A percentile compares a stretch with the other conserved stretches of the same genome.
phyloP scores from a whole-genome alignment of 2,329 filamentous ascomycete genomes.

The Penicillium sp. region DNA sequence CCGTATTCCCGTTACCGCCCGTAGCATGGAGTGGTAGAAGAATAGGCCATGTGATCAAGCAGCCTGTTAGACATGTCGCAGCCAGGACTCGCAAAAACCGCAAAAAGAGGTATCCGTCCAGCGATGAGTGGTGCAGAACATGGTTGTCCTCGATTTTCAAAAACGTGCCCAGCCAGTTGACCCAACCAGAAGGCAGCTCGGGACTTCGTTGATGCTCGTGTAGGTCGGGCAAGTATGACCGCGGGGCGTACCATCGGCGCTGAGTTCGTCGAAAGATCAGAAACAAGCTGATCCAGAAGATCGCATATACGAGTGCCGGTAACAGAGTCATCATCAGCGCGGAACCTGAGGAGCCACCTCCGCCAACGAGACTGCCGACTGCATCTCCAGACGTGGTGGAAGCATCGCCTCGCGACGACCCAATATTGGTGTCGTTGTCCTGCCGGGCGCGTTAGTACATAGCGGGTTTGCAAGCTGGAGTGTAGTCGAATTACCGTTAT shows the following conservation, averaged over 20 bases:
- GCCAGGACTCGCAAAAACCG: conserved; percentile 80
- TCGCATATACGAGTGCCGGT: conserved; percentile 48
- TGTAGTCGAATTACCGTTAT: conserved; percentile 11
- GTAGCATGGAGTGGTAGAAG: conserved; percentile 86
- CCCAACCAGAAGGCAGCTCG: conserved; percentile 47
- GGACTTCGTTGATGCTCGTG: conserved; percentile 52
- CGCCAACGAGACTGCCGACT: conserved; percentile 32
- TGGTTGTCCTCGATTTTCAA: conserved; percentile 67
- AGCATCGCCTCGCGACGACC: conserved; percentile 43
- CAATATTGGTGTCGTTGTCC: conserved; percentile 46
- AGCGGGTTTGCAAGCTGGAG: background rate
- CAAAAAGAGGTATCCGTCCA: conserved; percentile 90
- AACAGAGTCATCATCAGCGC: conserved; percentile 52
- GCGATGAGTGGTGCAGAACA: conserved; percentile 84
- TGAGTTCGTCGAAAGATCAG: conserved; percentile 49
- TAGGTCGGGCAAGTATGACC: conserved; percentile 45
- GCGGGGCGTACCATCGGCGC: conserved; percentile 49
- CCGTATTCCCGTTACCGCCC: conserved; percentile 65
- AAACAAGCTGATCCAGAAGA: conserved; percentile 48
- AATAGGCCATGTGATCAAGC: conserved; percentile 81
- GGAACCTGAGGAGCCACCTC: conserved; percentile 53
- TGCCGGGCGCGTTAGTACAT: conserved; percentile 13
- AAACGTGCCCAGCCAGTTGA: conserved; percentile 59
- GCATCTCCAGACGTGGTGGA: conserved; percentile 36
- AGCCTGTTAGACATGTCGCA: conserved; percentile 78